Conservation (phyloP, 78 protist genomes). For the Chrysochromulina parva region DNA sequence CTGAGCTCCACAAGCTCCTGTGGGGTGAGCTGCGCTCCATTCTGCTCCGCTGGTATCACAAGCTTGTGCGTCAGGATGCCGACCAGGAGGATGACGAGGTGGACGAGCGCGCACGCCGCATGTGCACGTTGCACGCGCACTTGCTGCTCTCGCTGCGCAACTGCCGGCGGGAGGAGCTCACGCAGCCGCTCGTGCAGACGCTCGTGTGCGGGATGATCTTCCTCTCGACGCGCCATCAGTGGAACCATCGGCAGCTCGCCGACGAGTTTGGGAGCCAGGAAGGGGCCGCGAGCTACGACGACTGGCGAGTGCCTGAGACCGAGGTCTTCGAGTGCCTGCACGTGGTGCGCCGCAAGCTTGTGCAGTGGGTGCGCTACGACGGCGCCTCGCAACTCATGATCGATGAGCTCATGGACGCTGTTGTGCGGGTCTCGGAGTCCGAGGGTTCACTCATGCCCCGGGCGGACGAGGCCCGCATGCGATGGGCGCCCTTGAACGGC, state of each 20-base stretch:
- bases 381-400: neutral
- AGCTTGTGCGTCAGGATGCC: neutral
- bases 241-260: constrained; percentile 18
- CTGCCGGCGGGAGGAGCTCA: neutral
- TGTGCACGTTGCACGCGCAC: neutral
- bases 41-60: neutral
- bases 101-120: neutral
- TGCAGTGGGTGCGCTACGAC: neutral
- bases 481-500: neutral
- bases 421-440: constrained; percentile 2
- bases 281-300: neutral
- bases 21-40: neutral
- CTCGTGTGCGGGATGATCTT: constrained; percentile 1
- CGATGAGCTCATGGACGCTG: constrained; percentile 21
- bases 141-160: neutral
- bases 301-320: constrained; percentile 35
- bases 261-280: neutral
- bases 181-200: neutral
- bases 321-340: constrained; percentile 46
- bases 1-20: neutral
- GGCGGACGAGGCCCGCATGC: neutral
- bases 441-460: neutral
- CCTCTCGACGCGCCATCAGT: constrained; percentile 50
- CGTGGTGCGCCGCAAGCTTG: constrained; percentile 43
- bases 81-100: neutral